phyloP scores from a whole-genome alignment of 768 basidiomycete genomes.

The Leccinum disarticulatum region DNA sequence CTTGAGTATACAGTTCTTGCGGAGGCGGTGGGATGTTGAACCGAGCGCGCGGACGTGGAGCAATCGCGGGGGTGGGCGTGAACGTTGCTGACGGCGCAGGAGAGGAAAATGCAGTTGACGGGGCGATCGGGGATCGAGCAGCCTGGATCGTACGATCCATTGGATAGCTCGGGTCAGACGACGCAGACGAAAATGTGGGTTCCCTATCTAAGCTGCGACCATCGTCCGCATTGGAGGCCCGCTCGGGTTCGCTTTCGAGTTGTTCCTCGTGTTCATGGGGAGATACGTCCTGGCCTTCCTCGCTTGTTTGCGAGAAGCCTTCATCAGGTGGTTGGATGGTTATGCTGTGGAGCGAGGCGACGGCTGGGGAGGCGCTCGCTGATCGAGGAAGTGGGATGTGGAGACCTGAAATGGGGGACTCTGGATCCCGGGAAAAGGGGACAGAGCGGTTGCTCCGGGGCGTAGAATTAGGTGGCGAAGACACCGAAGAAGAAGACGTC shows the following conservation, averaged over 20 bases:
- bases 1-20: conserved; percentile 37
- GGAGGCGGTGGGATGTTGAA: conserved; percentile 53
- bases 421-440: conserved; percentile 37
- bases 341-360: conserved; percentile 28
- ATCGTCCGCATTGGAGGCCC: conserved; percentile 23
- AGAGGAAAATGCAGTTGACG: conserved; percentile 50
- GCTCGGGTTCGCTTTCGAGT: conserved; percentile 25
- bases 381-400: conserved; percentile 55
- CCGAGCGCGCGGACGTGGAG: conserved; percentile 58
- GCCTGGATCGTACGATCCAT: conserved; percentile 28
- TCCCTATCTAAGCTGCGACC: conserved; percentile 39
- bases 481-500: conserved; percentile 46
- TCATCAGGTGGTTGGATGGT: conserved; percentile 24
- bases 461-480: conserved; percentile 64
- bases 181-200: conserved; percentile 75
- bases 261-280: conserved; percentile 5
- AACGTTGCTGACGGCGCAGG: conserved; percentile 56
- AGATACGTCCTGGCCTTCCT: conserved; percentile 14
- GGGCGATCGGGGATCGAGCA: conserved; percentile 35
- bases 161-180: conserved; percentile 38
- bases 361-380: conserved; percentile 47
- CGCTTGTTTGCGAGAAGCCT: conserved; percentile 12
- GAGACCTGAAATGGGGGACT: conserved; percentile 48
- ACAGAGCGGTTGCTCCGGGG: conserved; percentile 56
- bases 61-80: conserved; percentile 70